These are phyloP conservation scores for Globisporangium yorkense DNA, from an alignment of 352 stramenopile species.

Conservation along the genomic window DNA sequence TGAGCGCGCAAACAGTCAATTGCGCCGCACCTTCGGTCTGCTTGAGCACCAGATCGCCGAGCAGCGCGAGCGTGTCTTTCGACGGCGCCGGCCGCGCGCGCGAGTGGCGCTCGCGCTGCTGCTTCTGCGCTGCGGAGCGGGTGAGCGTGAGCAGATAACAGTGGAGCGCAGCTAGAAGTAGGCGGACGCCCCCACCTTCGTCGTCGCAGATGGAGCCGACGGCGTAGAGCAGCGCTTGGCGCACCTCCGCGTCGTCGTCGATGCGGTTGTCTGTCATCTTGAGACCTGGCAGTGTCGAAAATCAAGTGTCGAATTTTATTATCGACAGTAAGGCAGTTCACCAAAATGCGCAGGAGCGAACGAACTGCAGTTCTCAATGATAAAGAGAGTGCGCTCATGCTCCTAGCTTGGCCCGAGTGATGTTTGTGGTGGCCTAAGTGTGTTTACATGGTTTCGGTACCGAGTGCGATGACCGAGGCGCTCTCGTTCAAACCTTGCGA, in stretches of 20 bases:
- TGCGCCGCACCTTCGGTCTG: conserved; percentile 43
- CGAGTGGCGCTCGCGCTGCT: conserved; percentile 35
- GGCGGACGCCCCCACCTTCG: conserved; percentile 24
- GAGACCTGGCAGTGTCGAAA: no score
- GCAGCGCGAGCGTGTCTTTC: conserved; percentile 56
- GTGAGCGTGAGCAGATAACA: neutral
- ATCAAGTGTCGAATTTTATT: no score
- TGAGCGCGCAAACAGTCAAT: neutral
- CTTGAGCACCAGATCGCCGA: conserved; percentile 63
- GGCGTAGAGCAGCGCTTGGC: conserved; percentile 59
- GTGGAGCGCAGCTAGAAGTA: neutral
- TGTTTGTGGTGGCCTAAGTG: no score
- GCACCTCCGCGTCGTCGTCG: conserved; percentile 60
- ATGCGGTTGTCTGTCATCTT: no score
- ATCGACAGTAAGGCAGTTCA: no score
- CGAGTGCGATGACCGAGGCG: no score
- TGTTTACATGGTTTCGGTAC: no score
- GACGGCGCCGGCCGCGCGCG: conserved; percentile 38
- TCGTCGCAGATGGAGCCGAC: conserved; percentile 67
- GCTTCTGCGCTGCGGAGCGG: conserved; percentile 30
- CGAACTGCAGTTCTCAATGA: no score
- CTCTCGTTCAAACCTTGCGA: no score
- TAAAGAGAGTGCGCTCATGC: no score
- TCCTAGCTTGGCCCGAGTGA: no score
- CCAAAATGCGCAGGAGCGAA: no score